Base-by-base conservation (phyloP, 2,329 filamentous ascomycete genomes). In the Pseudogymnoascus sp. region DNA sequence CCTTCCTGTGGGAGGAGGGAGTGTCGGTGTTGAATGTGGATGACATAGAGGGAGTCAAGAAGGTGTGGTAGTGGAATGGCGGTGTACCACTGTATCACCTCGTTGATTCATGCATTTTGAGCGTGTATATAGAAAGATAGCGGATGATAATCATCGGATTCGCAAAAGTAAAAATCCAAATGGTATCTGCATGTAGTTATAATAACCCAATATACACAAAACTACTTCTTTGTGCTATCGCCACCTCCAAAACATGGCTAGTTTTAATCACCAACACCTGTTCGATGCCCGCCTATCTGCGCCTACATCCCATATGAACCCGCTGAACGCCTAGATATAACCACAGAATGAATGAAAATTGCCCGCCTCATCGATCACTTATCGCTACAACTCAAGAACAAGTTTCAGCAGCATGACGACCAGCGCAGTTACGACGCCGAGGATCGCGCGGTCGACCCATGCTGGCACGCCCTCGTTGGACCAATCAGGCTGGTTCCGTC, bases 361-460 rank as follows among this genome's bases (percentile, higher is more conserved):
- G n/a, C 47, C 11, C 28, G n/a, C n/a, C 28, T 14, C 15, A 6
- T 18, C 28, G 11, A 6, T 18, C 28, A 33, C 15, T 14, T 53
- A 33, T 53, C 25, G 28, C 28, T 53, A 53, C 28, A 53, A 53
- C 47, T 60, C 59, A 57, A 71, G 61, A 12, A 72, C 38, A 28
- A 84, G 75, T 68, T 83, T 86, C 61, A 83, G 63, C 20, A 96
- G 76, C 77, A 96, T 83, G 20, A 89, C 83, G 3, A 86, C 76
- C 18, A 96, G 76, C 25, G 89, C 78, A 12, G 90, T 79, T 0
- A 90, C 77, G 15, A 96, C 74, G 6, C 84, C 87, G 20, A 87
- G 83, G 66, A 96, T 96, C 37, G 87, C 82, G 64, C 89, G 84
- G 73, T 96, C 92, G 15, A 96, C 79, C 88, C 90, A 96, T 11